Evolutionary conservation across 768 basidiomycete genomes (phyloP).

Genomic region (Flagelloscypha sp.): DNA sequence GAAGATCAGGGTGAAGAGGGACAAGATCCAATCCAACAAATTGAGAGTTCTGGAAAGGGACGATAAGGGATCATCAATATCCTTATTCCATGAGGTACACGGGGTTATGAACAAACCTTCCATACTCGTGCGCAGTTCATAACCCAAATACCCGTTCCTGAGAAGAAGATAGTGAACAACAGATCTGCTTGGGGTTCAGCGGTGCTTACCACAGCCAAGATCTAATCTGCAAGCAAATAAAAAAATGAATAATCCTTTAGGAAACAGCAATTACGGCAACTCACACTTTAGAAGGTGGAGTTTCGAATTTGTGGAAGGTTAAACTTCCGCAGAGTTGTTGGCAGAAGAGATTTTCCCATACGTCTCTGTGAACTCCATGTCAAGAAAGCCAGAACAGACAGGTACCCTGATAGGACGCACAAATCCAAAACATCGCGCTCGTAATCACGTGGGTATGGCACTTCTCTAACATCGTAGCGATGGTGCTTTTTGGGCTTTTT

Average conservation of each 20-base stretch:
- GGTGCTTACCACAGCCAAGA: slow-evolving; percentile 57
- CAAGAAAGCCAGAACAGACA: slow-evolving; percentile 5
- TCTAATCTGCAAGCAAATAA: slow-evolving; percentile 40
- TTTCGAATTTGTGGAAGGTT: slow-evolving; percentile 59
- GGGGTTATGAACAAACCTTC: slow-evolving; percentile 33
- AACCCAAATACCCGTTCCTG: slow-evolving; percentile 72
- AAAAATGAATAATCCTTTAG: slow-evolving; percentile 3
- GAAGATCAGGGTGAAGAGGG: slow-evolving; percentile 62
- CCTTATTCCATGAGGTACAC: slow-evolving; percentile 3
- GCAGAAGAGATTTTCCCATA: slow-evolving; percentile 56
- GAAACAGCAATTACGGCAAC: slow-evolving; percentile 15
- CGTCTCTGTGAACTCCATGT: slow-evolving; percentile 38
- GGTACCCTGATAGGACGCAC: slow-evolving; percentile 37
- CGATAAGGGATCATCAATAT: slow-evolving; percentile 21
- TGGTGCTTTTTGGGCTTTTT: slow-evolving; percentile 44
- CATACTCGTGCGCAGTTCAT: slow-evolving; percentile 55
- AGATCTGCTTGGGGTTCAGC: background rate
- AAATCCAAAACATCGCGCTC: slow-evolving; percentile 55
- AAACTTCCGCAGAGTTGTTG: slow-evolving; percentile 47
- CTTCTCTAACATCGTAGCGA: slow-evolving; percentile 37
- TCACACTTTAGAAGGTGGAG: slow-evolving; percentile 55
- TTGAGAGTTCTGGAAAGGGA: background rate
- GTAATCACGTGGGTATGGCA: slow-evolving; percentile 65
- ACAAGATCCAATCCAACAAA: slow-evolving; percentile 58
- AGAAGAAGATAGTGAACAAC: slow-evolving; percentile 1